These are phyloP conservation scores for Lactarius sanguifluus DNA, from an alignment of 768 basidiomycete species.

Conservation along the genomic window DNA sequence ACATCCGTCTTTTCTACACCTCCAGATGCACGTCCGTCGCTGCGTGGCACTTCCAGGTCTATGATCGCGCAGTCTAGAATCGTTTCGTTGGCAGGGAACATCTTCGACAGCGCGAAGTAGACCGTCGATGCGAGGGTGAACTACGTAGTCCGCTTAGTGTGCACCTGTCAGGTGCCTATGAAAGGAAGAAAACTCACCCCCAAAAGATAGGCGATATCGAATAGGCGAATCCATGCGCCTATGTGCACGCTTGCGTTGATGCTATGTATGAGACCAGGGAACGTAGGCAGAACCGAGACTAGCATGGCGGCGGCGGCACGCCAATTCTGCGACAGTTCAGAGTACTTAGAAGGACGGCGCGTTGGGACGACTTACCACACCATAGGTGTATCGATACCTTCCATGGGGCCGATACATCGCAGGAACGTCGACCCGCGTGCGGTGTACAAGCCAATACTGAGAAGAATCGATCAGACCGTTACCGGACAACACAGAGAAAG, in stretches of 20 bases:
- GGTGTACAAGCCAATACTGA: conserved; percentile 79
- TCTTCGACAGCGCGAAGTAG: conserved; percentile 20
- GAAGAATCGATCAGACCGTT: background rate
- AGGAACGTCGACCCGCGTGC: conserved; percentile 71
- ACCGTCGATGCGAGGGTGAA: conserved; percentile 24
- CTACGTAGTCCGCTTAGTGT: conserved; percentile 4
- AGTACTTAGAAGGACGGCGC: background rate
- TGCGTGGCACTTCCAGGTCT: conserved; percentile 3
- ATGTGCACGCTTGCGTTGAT: conserved; percentile 67
- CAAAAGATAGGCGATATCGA: conserved; percentile 74
- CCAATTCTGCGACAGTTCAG: conserved; percentile 62
- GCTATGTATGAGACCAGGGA: conserved; percentile 76
- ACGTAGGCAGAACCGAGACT: conserved; percentile 62
- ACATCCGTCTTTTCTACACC: background rate
- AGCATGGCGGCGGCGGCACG: conserved; percentile 69
- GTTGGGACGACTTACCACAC: conserved; percentile 52
- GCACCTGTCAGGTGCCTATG: background rate
- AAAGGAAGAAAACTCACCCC: conserved; percentile 45
- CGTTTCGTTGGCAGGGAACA: conserved; percentile 25
- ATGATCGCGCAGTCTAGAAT: conserved; percentile 25
- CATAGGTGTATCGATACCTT: conserved; percentile 70
- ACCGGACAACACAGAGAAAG: background rate
- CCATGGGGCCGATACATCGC: conserved; percentile 82
- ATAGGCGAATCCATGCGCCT: conserved; percentile 55
- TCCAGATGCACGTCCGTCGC: background rate